A percentile compares a stretch with the other conserved stretches of the same genome.
Evolutionary conservation across 345 rosid species (phyloP).

Genomic region (Populus davidiana): DNA sequence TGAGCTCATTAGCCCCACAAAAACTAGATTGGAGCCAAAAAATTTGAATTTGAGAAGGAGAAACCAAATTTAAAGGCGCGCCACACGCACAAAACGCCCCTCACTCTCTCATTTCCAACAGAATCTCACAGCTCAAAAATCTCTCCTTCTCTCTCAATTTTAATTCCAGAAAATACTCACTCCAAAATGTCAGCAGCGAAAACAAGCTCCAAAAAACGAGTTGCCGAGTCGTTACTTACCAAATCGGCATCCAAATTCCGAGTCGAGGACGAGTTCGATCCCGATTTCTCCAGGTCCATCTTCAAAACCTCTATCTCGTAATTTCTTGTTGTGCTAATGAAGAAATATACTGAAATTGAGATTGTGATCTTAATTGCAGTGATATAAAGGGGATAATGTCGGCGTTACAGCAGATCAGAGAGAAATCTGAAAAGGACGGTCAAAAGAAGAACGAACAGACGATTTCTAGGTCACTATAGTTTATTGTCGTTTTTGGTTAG

Average conservation of each 20-base stretch:
- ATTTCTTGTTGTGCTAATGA: not conserved
- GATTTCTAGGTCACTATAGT: slow-evolving; percentile 56
- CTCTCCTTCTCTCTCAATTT: not conserved
- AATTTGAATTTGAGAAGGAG: not conserved
- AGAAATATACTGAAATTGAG: not conserved
- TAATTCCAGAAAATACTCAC: no score
- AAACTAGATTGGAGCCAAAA: not conserved
- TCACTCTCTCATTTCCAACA: not conserved
- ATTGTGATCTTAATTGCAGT: slow-evolving; percentile 37
- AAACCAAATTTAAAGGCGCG: not conserved
- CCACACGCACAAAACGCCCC: not conserved
- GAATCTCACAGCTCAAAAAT: not conserved
- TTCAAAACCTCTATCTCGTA: not conserved
- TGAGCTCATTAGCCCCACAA: no score
- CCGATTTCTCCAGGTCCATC: slow-evolving; percentile 54
- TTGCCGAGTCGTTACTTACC: slow-evolving; percentile 31
- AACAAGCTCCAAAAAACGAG: slow-evolving; percentile 42
- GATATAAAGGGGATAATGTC: slow-evolving; percentile 79
- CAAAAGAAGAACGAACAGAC: slow-evolving; percentile 84
- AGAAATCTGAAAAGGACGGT: slow-evolving; percentile 72
- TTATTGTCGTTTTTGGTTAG: not conserved
- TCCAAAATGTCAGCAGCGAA: slow-evolving; percentile 31
- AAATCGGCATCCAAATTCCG: slow-evolving; percentile 41
- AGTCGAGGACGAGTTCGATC: slow-evolving; percentile 51
- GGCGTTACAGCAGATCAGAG: slow-evolving; percentile 71